A percentile compares a stretch with the other conserved stretches of the same genome.
Conservation (phyloP, 228 moss, liverwort and hornwort species). For the Sphagnum magellanicum region DNA sequence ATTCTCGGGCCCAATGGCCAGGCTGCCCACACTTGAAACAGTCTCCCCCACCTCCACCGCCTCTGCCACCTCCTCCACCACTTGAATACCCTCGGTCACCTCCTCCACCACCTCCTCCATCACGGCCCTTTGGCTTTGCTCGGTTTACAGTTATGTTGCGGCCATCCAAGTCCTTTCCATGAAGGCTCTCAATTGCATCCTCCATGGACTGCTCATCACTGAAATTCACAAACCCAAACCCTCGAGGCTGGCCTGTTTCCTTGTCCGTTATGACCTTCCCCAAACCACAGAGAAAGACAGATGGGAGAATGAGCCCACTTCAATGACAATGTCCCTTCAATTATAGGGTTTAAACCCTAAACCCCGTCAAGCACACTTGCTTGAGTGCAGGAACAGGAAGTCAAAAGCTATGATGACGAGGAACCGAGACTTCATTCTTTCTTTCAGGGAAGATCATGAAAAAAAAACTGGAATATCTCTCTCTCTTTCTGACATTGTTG, state of each 20-base stretch:
- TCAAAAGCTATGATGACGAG: no score
- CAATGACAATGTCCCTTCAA: no score
- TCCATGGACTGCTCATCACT: conserved; percentile 41
- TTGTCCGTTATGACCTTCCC: conserved; percentile 27
- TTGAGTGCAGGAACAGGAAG: no score
- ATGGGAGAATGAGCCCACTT: no score
- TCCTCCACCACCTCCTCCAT: conserved; percentile 3
- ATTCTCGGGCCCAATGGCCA: conserved; percentile 4
- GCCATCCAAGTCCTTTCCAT: conserved; percentile 33
- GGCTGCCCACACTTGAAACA: no score
- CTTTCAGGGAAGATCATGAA: no score
- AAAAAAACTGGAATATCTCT: no score
- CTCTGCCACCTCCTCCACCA: neutral
- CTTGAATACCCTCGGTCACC: conserved; percentile 15
- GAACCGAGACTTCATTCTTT: no score
- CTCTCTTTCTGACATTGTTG: no score
- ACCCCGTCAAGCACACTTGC: no score
- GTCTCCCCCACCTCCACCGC: conserved; percentile 2
- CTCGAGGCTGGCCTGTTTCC: conserved; percentile 34
- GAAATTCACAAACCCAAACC: conserved; percentile 36
- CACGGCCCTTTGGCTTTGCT: conserved; percentile 19
- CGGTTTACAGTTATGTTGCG: conserved; percentile 32
- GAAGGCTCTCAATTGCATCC: conserved; percentile 31
- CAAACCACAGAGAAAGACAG: neutral
- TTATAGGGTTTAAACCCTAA: no score